Evolutionary conservation across 805 yeast species (phyloP).

Genomic region (Ogataea wickerhamii): DNA sequence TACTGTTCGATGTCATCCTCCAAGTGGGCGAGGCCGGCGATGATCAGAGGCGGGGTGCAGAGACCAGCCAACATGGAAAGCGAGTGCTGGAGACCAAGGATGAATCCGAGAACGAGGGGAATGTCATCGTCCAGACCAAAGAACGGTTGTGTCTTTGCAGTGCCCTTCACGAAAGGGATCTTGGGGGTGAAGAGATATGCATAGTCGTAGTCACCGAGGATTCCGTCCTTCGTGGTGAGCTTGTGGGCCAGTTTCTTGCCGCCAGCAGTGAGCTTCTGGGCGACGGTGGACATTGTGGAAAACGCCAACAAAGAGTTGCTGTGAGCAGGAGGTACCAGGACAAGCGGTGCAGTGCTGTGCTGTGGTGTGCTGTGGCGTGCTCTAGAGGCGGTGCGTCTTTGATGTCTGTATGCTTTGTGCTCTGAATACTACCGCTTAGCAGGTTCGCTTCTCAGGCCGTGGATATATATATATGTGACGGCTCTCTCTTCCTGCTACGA

Average conservation of each 20-base stretch:
- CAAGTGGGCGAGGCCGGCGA: slow-evolving; percentile 61
- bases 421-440: no score
- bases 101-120: slow-evolving; percentile 73
- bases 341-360: no score
- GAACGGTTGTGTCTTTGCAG: slow-evolving; percentile 65
- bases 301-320: no score
- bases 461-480: no score
- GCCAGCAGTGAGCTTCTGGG: slow-evolving; percentile 1
- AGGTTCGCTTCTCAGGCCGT: no score
- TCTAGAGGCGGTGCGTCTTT: no score
- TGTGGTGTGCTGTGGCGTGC: no score
- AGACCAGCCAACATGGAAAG: slow-evolving; percentile 91
- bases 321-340: no score
- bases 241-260: slow-evolving; percentile 17
- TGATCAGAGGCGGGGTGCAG: slow-evolving; percentile 77
- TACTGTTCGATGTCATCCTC: slow-evolving; percentile 48
- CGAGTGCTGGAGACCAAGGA: slow-evolving; percentile 85
- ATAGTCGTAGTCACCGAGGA: slow-evolving; percentile 86
- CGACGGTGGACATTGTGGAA: no score
- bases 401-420: no score
- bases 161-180: slow-evolving; percentile 57
- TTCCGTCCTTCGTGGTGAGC: slow-evolving; percentile 69
- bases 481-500: neutral
- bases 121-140: slow-evolving; percentile 76
- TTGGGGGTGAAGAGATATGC: slow-evolving; percentile 75